Conservation (phyloP, 169 alveolate genomes). For the Cyclospora cayetanensis region DNA sequence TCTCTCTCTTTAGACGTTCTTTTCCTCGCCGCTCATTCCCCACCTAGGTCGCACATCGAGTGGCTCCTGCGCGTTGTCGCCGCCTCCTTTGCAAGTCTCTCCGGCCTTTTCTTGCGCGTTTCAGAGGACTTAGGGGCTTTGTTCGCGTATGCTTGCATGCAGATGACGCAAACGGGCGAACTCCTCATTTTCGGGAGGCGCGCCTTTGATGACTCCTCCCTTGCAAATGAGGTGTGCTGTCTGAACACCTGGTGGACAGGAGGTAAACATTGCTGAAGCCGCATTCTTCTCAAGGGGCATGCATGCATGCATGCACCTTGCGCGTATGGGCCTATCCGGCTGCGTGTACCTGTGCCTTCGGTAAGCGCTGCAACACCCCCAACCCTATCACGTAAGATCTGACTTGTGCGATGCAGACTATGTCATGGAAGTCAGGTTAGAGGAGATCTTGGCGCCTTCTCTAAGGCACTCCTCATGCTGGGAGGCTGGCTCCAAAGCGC, state of each 20-base stretch:
- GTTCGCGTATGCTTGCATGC: not conserved
- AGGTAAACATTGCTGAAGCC: not conserved
- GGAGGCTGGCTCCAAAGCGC: not conserved
- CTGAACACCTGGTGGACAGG: constrained; percentile 66
- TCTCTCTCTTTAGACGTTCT: no score
- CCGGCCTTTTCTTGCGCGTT: no score
- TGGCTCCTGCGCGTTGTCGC: no score
- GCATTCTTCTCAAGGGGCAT: not conserved
- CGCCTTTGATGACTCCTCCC: constrained; percentile 52
- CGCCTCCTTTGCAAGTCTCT: no score
- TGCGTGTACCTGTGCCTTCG: no score
- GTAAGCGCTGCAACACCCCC: not conserved
- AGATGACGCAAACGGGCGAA: constrained; percentile 36
- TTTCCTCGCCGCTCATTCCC: no score
- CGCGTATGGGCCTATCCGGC: not conserved
- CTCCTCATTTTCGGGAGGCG: constrained; percentile 14
- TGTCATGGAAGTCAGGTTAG: not conserved
- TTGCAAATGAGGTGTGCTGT: constrained; percentile 25
- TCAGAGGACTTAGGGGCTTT: no score
- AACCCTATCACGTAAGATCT: not conserved
- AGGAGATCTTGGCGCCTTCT: not conserved
- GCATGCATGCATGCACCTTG: not conserved
- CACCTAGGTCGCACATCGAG: no score
- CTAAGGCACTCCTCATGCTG: not conserved
- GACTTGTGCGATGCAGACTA: not conserved